These are phyloP conservation scores for Kodamaea derodonti DNA, from an alignment of 1,139 yeast genomes.

Conservation along the genomic window DNA sequence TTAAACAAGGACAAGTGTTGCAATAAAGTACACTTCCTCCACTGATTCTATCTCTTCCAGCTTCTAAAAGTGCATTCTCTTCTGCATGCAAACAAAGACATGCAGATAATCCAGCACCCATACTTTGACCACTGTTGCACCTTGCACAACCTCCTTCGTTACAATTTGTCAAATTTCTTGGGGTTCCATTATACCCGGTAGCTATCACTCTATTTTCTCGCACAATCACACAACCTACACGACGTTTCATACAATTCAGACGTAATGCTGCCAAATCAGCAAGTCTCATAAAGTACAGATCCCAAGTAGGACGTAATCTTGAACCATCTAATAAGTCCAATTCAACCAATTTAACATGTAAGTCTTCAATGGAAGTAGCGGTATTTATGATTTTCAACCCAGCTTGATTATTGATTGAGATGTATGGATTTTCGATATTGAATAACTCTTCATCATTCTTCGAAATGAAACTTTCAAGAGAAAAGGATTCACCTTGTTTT, in stretches of 20 bases:
- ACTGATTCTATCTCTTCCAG: constrained; percentile 80
- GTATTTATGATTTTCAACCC: constrained; percentile 62
- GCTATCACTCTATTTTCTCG: constrained; percentile 84
- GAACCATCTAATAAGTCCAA: constrained; percentile 53
- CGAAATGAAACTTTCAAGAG: constrained; percentile 42
- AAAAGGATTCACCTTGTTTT: constrained; percentile 13
- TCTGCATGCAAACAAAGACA: constrained; percentile 96
- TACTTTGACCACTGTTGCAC: constrained; percentile 71
- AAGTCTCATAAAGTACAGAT: constrained; percentile 85
- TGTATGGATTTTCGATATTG: constrained; percentile 32
- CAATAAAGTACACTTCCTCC: constrained; percentile 62
- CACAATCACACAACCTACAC: constrained; percentile 94
- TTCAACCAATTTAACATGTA: constrained; percentile 49
- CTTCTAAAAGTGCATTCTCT: constrained; percentile 90
- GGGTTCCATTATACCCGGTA: constrained; percentile 97
- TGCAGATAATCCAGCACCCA: constrained; percentile 60
- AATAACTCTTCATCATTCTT: constrained; percentile 45
- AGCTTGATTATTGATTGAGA: constrained; percentile 55
- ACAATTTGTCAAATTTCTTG: constrained; percentile 81
- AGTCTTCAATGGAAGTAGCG: constrained; percentile 40
- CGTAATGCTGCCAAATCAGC: constrained; percentile 92
- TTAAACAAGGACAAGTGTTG: constrained; percentile 95
- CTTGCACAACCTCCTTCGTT: constrained; percentile 93
- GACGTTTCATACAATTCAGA: constrained; percentile 93
- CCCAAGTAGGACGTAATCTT: constrained; percentile 92